phyloP scores from a whole-genome alignment of 768 basidiomycete genomes.

The Boletus rex-veris region DNA sequence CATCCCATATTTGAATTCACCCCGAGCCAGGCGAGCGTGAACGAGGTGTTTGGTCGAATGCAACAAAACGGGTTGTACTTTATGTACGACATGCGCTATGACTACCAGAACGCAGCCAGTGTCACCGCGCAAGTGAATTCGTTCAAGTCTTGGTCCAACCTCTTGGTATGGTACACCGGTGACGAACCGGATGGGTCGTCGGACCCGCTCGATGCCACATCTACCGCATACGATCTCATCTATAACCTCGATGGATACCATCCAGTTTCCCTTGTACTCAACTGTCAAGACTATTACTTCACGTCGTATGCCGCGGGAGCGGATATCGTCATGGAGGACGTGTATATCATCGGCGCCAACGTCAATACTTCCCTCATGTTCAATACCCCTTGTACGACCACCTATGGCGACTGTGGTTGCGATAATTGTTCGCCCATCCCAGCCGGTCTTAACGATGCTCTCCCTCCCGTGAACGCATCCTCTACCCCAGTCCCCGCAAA shows the following conservation, averaged over 20 bases:
- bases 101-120: conserved; percentile 57
- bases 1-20: conserved; percentile 68
- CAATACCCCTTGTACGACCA: conserved; percentile 56
- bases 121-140: conserved; percentile 64
- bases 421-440: conserved; percentile 49
- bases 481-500: conserved; percentile 15
- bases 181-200: conserved; percentile 72
- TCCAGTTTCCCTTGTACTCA: conserved; percentile 60
- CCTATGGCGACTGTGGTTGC: conserved; percentile 73
- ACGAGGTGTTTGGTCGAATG: conserved; percentile 60
- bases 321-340: conserved; percentile 69
- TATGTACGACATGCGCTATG: conserved; percentile 80
- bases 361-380: conserved; percentile 59
- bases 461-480: conserved; percentile 23
- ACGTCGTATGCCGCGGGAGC: conserved; percentile 55
- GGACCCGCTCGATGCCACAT: conserved; percentile 57
- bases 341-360: conserved; percentile 48
- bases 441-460: conserved; percentile 39
- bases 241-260: conserved; percentile 63
- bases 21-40: conserved; percentile 45
- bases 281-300: conserved; percentile 66
- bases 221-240: conserved; percentile 52
- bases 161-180: conserved; percentile 68
- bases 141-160: conserved; percentile 63
- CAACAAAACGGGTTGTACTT: conserved; percentile 61